A percentile compares a stretch with the other conserved stretches of the same genome.
phyloP scores from a whole-genome alignment of 2,329 filamentous ascomycete species.

The Lasiodiplodia sp. region DNA sequence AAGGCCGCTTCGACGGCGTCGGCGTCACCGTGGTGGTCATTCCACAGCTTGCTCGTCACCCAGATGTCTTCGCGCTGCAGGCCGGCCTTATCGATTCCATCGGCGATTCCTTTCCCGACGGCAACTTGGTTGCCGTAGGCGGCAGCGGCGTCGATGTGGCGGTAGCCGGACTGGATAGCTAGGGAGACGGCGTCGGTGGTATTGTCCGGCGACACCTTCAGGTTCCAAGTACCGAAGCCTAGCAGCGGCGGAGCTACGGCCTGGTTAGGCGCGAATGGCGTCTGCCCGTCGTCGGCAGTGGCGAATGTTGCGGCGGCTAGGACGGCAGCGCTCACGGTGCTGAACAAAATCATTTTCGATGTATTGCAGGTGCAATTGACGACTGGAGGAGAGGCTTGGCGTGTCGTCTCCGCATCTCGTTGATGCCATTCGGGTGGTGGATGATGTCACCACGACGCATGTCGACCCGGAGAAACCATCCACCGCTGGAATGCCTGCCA shows the following conservation, averaged over 20 bases:
- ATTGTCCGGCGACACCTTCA: constrained; percentile 41
- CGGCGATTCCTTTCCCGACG: constrained; percentile 52
- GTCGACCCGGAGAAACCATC: background rate
- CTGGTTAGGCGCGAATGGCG: constrained; percentile 6
- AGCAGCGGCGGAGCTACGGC: constrained; percentile 37
- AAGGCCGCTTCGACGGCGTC: constrained; percentile 39
- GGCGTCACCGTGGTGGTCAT: constrained; percentile 33
- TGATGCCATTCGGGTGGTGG: constrained; percentile 4
- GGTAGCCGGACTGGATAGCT: constrained; percentile 59
- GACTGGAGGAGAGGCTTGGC: background rate
- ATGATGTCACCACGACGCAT: constrained; percentile 15
- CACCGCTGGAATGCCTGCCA: background rate
- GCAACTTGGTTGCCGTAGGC: constrained; percentile 54
- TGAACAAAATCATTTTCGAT: constrained; percentile 17
- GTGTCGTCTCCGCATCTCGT: constrained; percentile 17
- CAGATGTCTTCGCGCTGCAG: constrained; percentile 47
- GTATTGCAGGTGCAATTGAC: background rate
- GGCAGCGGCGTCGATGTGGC: constrained; percentile 59
- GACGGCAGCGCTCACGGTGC: constrained; percentile 10
- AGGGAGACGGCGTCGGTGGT: constrained; percentile 46
- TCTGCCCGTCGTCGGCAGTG: constrained; percentile 17
- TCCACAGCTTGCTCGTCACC: constrained; percentile 51
- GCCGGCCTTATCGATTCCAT: constrained; percentile 43
- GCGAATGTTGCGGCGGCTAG: constrained; percentile 2
- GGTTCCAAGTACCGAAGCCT: constrained; percentile 51